A percentile compares a stretch with the other conserved stretches of the same genome.
Evolutionary conservation across 805 yeast genomes (phyloP).

Genomic region (Crinitomyces ghanaensis): DNA sequence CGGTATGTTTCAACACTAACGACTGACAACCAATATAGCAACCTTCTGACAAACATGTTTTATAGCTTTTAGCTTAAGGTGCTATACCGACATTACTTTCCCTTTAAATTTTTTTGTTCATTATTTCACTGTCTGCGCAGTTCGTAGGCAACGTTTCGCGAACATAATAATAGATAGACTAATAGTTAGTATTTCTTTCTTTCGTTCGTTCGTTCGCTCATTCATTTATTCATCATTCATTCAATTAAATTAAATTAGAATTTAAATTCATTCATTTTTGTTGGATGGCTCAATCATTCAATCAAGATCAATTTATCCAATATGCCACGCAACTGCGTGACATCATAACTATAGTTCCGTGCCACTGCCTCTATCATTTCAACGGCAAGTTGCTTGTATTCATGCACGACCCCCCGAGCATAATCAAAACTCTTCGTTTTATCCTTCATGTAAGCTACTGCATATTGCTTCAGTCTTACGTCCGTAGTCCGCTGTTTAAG

Average conservation of each 20-base stretch:
- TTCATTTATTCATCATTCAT: no score
- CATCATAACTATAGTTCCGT: constrained; percentile 6
- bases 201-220: no score
- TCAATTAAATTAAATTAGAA: background rate
- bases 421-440: constrained; percentile 33
- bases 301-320: constrained; percentile 11
- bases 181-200: no score
- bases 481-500: constrained; percentile 43
- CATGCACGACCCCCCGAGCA: constrained; percentile 23
- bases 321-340: constrained; percentile 10
- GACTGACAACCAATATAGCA: no score
- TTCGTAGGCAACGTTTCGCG: no score
- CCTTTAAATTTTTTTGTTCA: no score
- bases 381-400: constrained; percentile 20
- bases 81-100: no score
- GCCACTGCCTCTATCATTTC: constrained; percentile 14
- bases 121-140: no score
- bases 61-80: no score
- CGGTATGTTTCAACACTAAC: no score
- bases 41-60: no score
- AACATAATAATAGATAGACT: no score
- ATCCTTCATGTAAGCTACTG: constrained; percentile 36
- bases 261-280: background rate
- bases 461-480: constrained; percentile 36
- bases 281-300: background rate